These are phyloP conservation scores for Anthoceros angustus DNA, from an alignment of 225 moss, liverwort and hornwort genomes.

Conservation along the genomic window DNA sequence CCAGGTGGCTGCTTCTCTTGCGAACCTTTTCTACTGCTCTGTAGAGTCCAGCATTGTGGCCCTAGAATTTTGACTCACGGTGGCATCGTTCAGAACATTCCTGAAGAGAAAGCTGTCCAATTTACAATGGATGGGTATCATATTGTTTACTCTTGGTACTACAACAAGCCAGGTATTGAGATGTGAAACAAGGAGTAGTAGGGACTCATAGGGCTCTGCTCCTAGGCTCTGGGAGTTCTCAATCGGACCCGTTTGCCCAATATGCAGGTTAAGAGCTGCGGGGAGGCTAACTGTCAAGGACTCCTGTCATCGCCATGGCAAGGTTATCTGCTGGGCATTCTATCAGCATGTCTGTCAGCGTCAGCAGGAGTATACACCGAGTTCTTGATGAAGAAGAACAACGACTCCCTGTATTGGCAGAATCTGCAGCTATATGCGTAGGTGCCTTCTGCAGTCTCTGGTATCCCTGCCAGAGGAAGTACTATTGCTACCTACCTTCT, in stretches of 20 bases:
- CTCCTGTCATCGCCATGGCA: slow-evolving; percentile 68
- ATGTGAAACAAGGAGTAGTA: not conserved
- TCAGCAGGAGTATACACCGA: slow-evolving; percentile 89
- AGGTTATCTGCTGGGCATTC: slow-evolving; percentile 64
- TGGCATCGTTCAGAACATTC: slow-evolving; percentile 26
- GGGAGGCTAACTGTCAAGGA: slow-evolving; percentile 43
- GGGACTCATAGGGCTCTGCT: not conserved
- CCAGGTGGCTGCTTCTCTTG: slow-evolving; percentile 24
- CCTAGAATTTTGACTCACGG: not conserved
- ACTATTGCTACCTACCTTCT: not conserved
- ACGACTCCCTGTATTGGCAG: slow-evolving; percentile 83
- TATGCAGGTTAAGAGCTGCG: slow-evolving; percentile 71
- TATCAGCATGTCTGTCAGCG: slow-evolving; percentile 85
- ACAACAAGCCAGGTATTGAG: slow-evolving; percentile 59
- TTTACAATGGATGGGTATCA: slow-evolving; percentile 84
- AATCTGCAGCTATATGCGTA: slow-evolving; percentile 94
- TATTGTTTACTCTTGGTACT: slow-evolving; percentile 63
- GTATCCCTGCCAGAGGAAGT: not conserved
- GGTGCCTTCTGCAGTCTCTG: slow-evolving; percentile 8
- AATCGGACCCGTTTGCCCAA: not conserved
- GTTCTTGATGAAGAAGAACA: slow-evolving; percentile 88
- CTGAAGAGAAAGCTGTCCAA: slow-evolving; percentile 55
- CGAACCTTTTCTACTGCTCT: not conserved
- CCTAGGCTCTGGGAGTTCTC: not conserved
- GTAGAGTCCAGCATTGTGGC: not conserved